These are phyloP conservation scores for Amborella trichopoda DNA, from an alignment of 164 flowering plant species.

Conservation along the genomic window DNA sequence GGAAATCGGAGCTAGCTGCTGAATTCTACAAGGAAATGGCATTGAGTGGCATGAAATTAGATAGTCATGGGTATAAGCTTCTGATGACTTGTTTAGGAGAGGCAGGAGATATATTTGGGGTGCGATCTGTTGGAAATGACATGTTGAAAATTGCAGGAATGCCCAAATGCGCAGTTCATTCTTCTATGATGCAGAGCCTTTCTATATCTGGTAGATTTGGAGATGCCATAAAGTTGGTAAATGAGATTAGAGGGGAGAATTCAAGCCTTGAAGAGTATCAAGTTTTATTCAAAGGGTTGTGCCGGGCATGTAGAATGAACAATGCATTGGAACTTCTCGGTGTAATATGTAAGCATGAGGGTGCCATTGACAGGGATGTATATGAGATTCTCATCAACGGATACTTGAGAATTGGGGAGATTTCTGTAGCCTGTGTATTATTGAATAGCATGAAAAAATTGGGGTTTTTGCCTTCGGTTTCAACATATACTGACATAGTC, in stretches of 20 bases:
- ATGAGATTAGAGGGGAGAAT: constrained; percentile 34
- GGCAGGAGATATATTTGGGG: constrained; percentile 38
- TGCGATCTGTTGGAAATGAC: constrained; percentile 43
- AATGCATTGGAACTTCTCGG: constrained; percentile 64
- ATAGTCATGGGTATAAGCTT: constrained; percentile 23
- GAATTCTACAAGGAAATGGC: constrained; percentile 75
- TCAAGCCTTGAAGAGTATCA: constrained; percentile 18
- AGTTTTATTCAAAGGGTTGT: constrained; percentile 60
- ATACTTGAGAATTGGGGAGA: constrained; percentile 39
- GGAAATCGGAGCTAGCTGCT: constrained; percentile 56
- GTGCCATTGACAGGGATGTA: constrained; percentile 23
- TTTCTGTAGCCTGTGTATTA: constrained; percentile 41
- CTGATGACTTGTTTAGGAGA: constrained; percentile 39
- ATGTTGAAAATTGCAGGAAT: constrained; percentile 40
- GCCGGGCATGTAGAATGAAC: constrained; percentile 38
- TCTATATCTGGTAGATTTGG: constrained; percentile 52
- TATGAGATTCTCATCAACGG: constrained; percentile 47
- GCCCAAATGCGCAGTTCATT: constrained; percentile 29
- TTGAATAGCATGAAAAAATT: constrained; percentile 32
- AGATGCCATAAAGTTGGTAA: constrained; percentile 61
- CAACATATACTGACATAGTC: constrained; percentile 61
- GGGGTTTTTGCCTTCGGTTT: constrained; percentile 27
- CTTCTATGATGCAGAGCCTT: constrained; percentile 40
- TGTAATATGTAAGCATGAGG: constrained; percentile 45
- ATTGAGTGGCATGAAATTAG: constrained; percentile 27